A percentile compares a stretch with the other conserved stretches of the same genome.
Conservation (phyloP, 1,139 yeast species). For the Hyphopichia buzzinii region DNA sequence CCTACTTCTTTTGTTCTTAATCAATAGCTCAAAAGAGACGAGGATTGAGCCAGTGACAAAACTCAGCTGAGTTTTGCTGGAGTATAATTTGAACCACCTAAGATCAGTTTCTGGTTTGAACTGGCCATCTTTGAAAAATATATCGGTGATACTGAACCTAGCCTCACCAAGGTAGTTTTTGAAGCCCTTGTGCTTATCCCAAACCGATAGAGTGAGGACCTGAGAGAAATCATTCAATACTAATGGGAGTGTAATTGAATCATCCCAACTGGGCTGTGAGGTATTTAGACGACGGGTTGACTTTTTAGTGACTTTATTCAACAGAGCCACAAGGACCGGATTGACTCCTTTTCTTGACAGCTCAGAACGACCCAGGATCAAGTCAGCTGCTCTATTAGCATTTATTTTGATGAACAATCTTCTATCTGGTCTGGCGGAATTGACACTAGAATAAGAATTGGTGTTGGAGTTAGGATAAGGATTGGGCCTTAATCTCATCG, state of each 20-base stretch:
- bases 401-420: slow-evolving; percentile 30
- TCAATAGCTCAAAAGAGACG: slow-evolving; percentile 48
- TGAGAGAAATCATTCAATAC: slow-evolving; percentile 26
- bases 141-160: slow-evolving; percentile 42
- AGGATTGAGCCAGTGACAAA: slow-evolving; percentile 59
- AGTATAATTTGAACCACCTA: slow-evolving; percentile 52
- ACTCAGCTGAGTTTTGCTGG: slow-evolving; percentile 43
- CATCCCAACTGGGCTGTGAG: slow-evolving; percentile 47
- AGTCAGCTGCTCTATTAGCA: slow-evolving; percentile 41
- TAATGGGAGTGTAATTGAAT: slow-evolving; percentile 32
- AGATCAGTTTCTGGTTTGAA: slow-evolving; percentile 28
- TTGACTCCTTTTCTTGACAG: slow-evolving; percentile 20
- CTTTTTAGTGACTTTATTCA: slow-evolving; percentile 29
- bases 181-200: slow-evolving; percentile 47
- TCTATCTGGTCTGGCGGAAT: too few relatives aligned
- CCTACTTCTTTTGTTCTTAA: slow-evolving; percentile 16
- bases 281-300: slow-evolving; percentile 38
- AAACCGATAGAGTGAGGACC: slow-evolving; percentile 34
- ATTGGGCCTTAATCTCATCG: background rate
- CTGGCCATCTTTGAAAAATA: slow-evolving; percentile 27
- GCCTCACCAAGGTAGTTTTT: slow-evolving; percentile 58
- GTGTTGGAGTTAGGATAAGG: too few relatives aligned
- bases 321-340: slow-evolving; percentile 35
- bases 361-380: slow-evolving; percentile 17
- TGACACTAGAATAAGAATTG: too few relatives aligned